Conservation (phyloP, 1,284 basidiomycete genomes). For the Puccinia brachypodii region DNA sequence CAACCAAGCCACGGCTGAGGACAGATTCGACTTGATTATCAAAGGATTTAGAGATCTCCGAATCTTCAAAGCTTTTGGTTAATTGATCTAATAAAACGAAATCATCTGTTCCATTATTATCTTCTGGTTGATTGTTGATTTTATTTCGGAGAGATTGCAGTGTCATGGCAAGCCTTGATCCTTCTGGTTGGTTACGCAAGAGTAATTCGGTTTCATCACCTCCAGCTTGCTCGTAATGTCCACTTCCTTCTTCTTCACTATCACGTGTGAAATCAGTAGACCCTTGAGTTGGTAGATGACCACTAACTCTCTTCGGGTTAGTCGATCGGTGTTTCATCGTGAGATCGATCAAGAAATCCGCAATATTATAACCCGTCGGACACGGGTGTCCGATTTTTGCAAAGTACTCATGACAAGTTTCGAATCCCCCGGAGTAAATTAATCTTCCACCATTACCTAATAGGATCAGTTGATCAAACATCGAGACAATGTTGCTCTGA, state of each 20-base stretch:
- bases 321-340: conserved; percentile 36
- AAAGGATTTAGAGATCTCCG: conserved; percentile 68
- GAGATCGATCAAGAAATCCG: conserved; percentile 81
- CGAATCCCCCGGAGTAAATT: conserved; percentile 76
- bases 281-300: background rate
- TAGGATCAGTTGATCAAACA: conserved; percentile 88
- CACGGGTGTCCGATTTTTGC: conserved; percentile 75
- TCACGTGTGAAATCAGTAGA: background rate
- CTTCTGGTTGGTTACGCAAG: conserved; percentile 6
- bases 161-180: background rate
- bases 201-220: conserved; percentile 15
- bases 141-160: background rate
- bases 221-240: background rate
- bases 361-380: conserved; percentile 94
- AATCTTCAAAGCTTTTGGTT: conserved; percentile 70
- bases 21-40: conserved; percentile 66
- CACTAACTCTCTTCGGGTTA: background rate
- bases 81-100: conserved; percentile 64
- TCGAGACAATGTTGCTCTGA: conserved; percentile 91
- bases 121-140: background rate
- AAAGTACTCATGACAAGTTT: conserved; percentile 77
- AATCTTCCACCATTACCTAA: conserved; percentile 74
- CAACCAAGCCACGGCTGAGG: conserved; percentile 54
- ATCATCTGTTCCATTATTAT: background rate
- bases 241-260: conserved; percentile 1